Conservation (phyloP, 371 early-diverging fungal species). For the Mucor racemosus region DNA sequence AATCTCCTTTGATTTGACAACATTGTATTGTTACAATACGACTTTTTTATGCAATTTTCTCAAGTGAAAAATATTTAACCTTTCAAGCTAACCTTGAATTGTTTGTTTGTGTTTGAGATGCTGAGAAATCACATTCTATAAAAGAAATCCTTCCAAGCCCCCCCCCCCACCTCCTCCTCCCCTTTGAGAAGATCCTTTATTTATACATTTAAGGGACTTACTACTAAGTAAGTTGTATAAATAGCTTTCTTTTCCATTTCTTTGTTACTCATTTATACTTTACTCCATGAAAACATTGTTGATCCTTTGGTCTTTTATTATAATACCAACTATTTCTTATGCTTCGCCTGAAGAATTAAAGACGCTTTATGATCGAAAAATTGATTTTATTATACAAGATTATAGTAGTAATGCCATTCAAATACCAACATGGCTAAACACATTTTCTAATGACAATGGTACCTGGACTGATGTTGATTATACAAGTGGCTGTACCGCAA, state of each 20-base stretch:
- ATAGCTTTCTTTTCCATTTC: conserved; percentile 3
- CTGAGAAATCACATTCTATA: background rate
- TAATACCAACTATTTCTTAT: background rate
- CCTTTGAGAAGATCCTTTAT: background rate
- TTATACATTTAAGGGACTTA: background rate
- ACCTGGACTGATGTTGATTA: conserved; percentile 35
- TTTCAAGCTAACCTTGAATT: background rate
- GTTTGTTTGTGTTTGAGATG: background rate
- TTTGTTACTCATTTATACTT: background rate
- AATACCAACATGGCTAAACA: conserved; percentile 20
- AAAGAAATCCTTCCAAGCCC: background rate
- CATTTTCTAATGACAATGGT: conserved; percentile 16
- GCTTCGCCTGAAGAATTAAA: conserved; percentile 12
- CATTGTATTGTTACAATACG: too few species aligned
- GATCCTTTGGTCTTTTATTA: background rate
- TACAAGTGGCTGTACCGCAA: conserved; percentile 28
- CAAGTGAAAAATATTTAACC: too few species aligned
- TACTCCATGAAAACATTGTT: background rate
- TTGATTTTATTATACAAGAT: conserved; percentile 24
- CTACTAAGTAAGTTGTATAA: background rate
- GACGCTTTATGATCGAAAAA: conserved; percentile 24
- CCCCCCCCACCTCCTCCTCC: background rate
- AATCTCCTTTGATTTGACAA: too few species aligned
- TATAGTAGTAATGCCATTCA: background rate
- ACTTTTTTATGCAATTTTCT: too few species aligned